Evolutionary conservation across 2,329 filamentous ascomycete species (phyloP), one percentile per base, ranked within the genome.

Genomic region (Sarocladium brachiariae): DNA sequence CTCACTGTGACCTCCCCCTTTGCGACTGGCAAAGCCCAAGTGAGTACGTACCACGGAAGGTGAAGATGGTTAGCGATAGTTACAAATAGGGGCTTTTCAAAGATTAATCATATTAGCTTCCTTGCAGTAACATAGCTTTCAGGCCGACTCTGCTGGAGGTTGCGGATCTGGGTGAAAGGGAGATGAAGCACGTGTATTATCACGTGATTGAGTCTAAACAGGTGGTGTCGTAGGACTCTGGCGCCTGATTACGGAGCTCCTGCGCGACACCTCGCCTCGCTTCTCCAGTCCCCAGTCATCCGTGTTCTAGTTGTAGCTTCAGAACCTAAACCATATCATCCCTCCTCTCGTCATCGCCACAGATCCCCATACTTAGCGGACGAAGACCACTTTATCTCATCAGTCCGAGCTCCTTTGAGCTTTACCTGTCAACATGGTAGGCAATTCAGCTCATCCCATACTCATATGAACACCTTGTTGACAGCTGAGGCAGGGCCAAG

Each of bases 401-500:
- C 30, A 48, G 48, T n/a, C 45, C 51, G 53, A 57, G 59, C 63
- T 62, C 57, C 24, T 47, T 34, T 24, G 60, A 64, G 62, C 62
- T 64, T 59, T 48, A 57, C 52, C 54, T 53, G 61, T 53, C 61
- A 67, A 58, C 45, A 69, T 69, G 67, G 67, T 69, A 51, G 58
- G 64, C 57, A 24, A 10, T 41, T 8, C 25, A 34, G 11, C 16
- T 46, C 35, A 2, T 39, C 35, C 30, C 16, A 9, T 30, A 11
- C 25, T 19, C n/a, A 37, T 16, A 23, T 19, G 16, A 31, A 23
- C 38, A 45, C 49, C n/a, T 46, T 55, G 25, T 49, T 62, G 49
- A 63, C 54, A 50, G 24, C 41, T 24, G 19, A 25, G 53, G 50
- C 58, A 90, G 87, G 87, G 87, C 77, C 86, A 89, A 72, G 84